Evolutionary conservation across 345 rosid species (phyloP).

Genomic region (Corchorus capsularis): DNA sequence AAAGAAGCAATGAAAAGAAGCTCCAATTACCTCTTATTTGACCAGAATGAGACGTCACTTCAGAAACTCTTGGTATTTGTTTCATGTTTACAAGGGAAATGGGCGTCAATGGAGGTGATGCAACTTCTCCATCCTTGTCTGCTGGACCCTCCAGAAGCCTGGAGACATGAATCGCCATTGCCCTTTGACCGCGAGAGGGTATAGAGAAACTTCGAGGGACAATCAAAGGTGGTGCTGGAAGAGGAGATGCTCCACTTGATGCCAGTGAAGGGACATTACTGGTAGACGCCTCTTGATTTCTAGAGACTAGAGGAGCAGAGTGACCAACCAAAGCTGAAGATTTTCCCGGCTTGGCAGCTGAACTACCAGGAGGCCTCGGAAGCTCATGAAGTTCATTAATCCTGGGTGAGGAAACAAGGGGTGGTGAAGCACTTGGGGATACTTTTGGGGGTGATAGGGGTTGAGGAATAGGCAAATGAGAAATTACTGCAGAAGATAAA

Average conservation of each 20-base stretch:
- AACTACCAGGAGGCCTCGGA: constrained; percentile 81
- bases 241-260: constrained; percentile 63
- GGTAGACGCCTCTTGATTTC: constrained; percentile 61
- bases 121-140: constrained; percentile 42
- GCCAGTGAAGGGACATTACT: constrained; percentile 38
- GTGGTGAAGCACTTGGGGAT: constrained; percentile 88
- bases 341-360: constrained; percentile 54
- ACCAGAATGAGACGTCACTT: constrained; percentile 49
- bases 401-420: constrained; percentile 74
- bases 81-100: constrained; percentile 52
- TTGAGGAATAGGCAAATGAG: constrained; percentile 51
- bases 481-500: constrained; percentile 44
- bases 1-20: neutral
- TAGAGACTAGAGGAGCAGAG: constrained; percentile 74
- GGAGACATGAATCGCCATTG: constrained; percentile 47
- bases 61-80: constrained; percentile 39
- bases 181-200: constrained; percentile 82
- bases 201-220: constrained; percentile 82
- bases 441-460: constrained; percentile 62
- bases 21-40: constrained; percentile 67
- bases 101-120: constrained; percentile 85
- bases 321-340: constrained; percentile 58
- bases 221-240: constrained; percentile 72
- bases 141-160: constrained; percentile 45
- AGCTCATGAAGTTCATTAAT: constrained; percentile 89